Evolutionary conservation across 2,329 filamentous ascomycete genomes (phyloP), one percentile per base, ranked within the genome.

Genomic region (Penicillium sp.): DNA sequence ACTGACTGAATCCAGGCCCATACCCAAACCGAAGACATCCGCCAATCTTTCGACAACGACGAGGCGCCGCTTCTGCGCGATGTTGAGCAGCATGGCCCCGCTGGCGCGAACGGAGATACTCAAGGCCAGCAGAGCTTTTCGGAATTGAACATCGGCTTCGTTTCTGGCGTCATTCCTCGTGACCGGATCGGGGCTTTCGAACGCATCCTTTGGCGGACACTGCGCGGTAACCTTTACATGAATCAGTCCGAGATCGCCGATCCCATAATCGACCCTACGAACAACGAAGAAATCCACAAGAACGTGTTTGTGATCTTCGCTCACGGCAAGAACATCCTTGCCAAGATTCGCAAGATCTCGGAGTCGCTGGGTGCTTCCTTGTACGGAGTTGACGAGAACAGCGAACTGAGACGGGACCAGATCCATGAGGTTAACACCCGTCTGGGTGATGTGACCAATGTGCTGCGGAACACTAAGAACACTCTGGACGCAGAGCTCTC

Each of bases 291-390:
- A 59, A 83, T 95, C 64, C 86, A 89, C 79, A 99, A 99, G 85
- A 99, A 97, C 65, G 94, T 99, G 49, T 99, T 99, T 68, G 93
- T 99, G 68, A 99, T 99, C 73, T 99, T 99, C 66, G 94, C 94
- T 10, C 94, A 99, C 68, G 94, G 94, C 69, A 96, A 96, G 76
- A 93, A 97, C 75, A 96, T 99, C 63, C 86, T 99, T 65, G 90
- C 92, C 68, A 99, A 99, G 85, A 97, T 99, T 70, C 87, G 94
- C 68, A 97, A 97, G 83, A 97, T 99, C 55, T 97, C 93, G 1
- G 94, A 99, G 77, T 97, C 92, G 7, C 87, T 99, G 75, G 90
- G 93, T 55, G 94, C 95, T 49, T 91, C 96, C 68, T 84, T 97
- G 55, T 99, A 99, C 81, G 91, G 87, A 62, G 94, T 99, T 26